Conservation (phyloP, 2,329 filamentous ascomycete species). For the Leptosphaerulina australis region DNA sequence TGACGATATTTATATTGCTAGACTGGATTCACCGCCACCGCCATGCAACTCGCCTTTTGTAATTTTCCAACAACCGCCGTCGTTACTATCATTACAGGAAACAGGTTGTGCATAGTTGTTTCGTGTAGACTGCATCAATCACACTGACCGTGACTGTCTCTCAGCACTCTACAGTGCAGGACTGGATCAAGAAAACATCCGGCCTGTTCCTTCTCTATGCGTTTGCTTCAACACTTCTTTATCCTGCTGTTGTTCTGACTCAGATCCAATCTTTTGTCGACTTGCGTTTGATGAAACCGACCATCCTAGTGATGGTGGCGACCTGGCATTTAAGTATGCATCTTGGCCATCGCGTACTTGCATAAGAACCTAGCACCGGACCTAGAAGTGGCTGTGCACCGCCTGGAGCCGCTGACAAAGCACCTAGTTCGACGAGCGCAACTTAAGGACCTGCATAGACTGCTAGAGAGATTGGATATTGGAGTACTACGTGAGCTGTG, state of each 20-base stretch:
- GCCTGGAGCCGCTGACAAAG: conserved; percentile 16
- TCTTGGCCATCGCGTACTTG: conserved; percentile 18
- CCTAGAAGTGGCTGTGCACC: conserved; percentile 5
- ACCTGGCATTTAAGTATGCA: conserved; percentile 22
- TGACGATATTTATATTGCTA: not conserved
- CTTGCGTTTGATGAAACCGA: conserved; percentile 8
- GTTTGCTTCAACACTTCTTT: conserved; percentile 11
- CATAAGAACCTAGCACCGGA: conserved; percentile 12
- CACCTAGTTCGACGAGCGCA: conserved; percentile 22
- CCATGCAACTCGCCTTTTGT: not conserved
- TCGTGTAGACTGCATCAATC: too few species aligned
- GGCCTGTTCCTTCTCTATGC: conserved; percentile 21
- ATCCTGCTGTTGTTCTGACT: conserved; percentile 8
- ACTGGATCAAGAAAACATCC: conserved; percentile 19
- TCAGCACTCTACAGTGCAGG: conserved; percentile 7
- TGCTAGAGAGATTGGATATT: conserved; percentile 12
- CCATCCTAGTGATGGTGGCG: conserved; percentile 16
- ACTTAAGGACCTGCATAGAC: conserved; percentile 20
- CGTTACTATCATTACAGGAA: not conserved
- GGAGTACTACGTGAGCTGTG: conserved; percentile 16
- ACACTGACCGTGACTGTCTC: conserved; percentile 1
- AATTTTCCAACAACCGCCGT: too few species aligned
- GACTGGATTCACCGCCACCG: not conserved
- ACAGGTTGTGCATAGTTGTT: too few species aligned
- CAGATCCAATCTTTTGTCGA: conserved; percentile 7